phyloP scores from a whole-genome alignment of 164 flowering plant species.

The Umbilicus rupestris region DNA sequence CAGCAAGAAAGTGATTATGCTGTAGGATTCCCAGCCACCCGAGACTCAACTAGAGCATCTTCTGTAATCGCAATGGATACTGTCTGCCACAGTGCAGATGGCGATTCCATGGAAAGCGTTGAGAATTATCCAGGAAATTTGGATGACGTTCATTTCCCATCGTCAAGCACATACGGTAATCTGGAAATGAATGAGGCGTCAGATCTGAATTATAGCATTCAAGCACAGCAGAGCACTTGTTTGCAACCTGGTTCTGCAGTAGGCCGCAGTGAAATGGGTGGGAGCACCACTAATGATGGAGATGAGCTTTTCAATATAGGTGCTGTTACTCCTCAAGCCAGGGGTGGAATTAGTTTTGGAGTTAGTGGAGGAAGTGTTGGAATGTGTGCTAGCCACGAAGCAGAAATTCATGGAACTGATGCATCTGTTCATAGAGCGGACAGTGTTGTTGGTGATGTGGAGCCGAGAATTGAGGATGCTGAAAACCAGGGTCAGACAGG shows the following conservation, averaged over 20 bases:
- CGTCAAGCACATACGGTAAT: slow-evolving; percentile 43
- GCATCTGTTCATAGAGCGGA: slow-evolving; percentile 62
- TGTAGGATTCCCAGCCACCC: slow-evolving; percentile 36
- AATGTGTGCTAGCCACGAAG: slow-evolving; percentile 99
- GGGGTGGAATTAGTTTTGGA: slow-evolving; percentile 81
- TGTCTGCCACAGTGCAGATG: slow-evolving; percentile 47
- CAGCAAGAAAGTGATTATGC: slow-evolving; percentile 42
- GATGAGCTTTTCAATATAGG: slow-evolving; percentile 81
- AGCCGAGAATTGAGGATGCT: slow-evolving; percentile 64
- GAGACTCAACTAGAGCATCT: slow-evolving; percentile 82
- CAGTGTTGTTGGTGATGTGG: slow-evolving; percentile 84
- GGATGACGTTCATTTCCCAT: slow-evolving; percentile 69
- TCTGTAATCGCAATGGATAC: slow-evolving; percentile 99
- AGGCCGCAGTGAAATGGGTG: slow-evolving; percentile 61
- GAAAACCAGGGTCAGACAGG: slow-evolving; percentile 95
- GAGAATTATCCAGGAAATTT: slow-evolving; percentile 81
- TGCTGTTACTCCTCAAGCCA: slow-evolving; percentile 54
- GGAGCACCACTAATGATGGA: slow-evolving; percentile 82
- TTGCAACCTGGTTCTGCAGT: slow-evolving; percentile 53
- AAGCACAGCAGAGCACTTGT: slow-evolving; percentile 89
- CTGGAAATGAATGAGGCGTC: slow-evolving; percentile 72
- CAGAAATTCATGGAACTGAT: slow-evolving; percentile 90
- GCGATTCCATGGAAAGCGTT: slow-evolving; percentile 95
- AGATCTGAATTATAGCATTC: slow-evolving; percentile 73
- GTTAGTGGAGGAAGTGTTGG: slow-evolving; percentile 97